Base-by-base conservation (phyloP, 805 yeast species). In the Barnettozyma californica region DNA sequence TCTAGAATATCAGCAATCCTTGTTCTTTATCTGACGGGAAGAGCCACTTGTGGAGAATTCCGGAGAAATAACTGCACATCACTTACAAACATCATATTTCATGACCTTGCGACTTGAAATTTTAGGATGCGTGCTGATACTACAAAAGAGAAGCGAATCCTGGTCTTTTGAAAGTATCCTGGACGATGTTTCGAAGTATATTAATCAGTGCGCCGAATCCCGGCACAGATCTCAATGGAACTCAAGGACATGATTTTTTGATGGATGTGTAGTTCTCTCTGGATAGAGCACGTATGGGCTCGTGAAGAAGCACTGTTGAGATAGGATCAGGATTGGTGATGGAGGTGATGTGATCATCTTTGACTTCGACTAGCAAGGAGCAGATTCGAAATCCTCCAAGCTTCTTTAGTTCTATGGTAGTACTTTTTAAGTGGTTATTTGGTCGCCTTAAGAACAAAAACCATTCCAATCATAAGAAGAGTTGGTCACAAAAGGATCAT, bases 401-500 rank as follows among this genome's bases (percentile, higher is more conserved):
- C 33, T 29, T 29, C 33, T 29, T 29, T 29, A 14, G 9, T 26
- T 18, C 23, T 16, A 38, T 38, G 41, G 41, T 38, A 38, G 11
- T 38, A 38, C 41, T 26, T 40, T 40, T 40, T 40, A 19, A 40
- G 33, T 40, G 43, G 23, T 40, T 40, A 14, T 40, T 40, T 40
- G 43, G 47, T 36, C 19, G 39, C 43, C 41, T 29, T 36, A 50
- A 49, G 55, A 53, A 56, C 27, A 51, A 59, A 59, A 56, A 56
- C 53, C 58, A 52, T 47, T 48, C 42, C 51, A 43, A 35, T 38
- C 50, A 31, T 11, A 16, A 6, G 20, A 53, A 43, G 51, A 29
- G 20, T 48, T 57, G 58, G 35, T 16, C 43, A 46, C 63, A 53
- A 45, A 56, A 52, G 55, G 61, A 54, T 48, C 34, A 37, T 35